Percentiles rank a stretch among this genome's conserved stretches.
phyloP scores from a whole-genome alignment of 257 asterid genomes.

The Solanum verrucosum region DNA sequence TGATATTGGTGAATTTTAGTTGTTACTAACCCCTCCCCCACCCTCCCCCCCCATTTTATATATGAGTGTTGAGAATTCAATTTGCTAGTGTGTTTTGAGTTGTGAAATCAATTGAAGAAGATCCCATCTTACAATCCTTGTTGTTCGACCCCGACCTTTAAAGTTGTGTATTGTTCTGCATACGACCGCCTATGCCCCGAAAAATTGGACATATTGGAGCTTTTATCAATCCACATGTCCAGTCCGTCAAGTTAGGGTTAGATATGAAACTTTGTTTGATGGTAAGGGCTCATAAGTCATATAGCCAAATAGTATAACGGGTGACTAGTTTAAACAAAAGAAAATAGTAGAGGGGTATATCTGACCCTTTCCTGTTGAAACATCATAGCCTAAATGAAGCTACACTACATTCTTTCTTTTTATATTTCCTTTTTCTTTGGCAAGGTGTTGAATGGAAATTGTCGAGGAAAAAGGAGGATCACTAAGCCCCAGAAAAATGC shows the following conservation, averaged over 20 bases:
- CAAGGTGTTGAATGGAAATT: neutral
- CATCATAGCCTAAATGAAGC: neutral
- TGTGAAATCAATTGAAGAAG: neutral
- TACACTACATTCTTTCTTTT: neutral
- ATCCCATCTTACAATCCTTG: too few species aligned
- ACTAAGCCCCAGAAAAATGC: neutral
- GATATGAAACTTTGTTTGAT: neutral
- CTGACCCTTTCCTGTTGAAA: neutral
- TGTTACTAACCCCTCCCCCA: too few species aligned
- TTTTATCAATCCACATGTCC: neutral
- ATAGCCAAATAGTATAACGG: neutral
- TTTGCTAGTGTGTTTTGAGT: neutral
- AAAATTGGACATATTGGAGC: neutral
- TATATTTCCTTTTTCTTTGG: neutral
- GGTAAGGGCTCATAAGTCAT: neutral
- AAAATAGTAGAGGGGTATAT: neutral
- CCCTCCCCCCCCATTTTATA: neutral
- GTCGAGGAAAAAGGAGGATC: neutral
- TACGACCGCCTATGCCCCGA: neutral
- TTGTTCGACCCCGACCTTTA: neutral
- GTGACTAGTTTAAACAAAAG: neutral
- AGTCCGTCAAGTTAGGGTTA: neutral
- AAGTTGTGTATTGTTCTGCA: neutral
- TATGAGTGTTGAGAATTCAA: neutral
- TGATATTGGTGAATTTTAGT: too few species aligned